Conservation (phyloP, 495 filamentous ascomycete genomes). For the Hypomontagnella submonticulosa region DNA sequence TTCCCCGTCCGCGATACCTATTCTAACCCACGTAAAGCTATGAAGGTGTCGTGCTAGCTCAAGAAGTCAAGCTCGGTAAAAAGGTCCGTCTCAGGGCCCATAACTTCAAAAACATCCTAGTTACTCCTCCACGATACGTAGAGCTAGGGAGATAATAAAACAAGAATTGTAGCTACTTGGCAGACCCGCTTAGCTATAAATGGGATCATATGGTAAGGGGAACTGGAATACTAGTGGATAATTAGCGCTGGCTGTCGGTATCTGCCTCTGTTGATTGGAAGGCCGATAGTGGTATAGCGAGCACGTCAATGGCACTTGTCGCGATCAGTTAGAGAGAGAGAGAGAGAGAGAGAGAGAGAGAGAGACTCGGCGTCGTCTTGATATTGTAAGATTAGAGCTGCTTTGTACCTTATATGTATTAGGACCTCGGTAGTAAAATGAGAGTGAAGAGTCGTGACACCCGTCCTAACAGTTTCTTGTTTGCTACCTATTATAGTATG, state of each 20-base stretch:
- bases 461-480: no score
- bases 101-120: neutral
- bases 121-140: neutral
- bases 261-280: constrained; percentile 16
- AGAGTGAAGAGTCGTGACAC: no score
- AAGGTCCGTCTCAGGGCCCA: constrained; percentile 14
- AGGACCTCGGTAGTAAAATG: no score
- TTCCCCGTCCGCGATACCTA: neutral
- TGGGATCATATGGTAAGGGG: constrained; percentile 6
- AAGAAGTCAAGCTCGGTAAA: constrained; percentile 5
- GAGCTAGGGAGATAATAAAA: constrained; percentile 12
- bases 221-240: constrained; percentile 1
- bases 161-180: constrained; percentile 18
- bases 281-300: neutral
- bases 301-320: no score
- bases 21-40: neutral
- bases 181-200: constrained; percentile 22
- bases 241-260: constrained; percentile 12
- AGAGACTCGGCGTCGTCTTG: no score
- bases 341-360: no score
- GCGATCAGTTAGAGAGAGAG: no score
- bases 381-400: no score
- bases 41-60: neutral
- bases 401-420: no score
- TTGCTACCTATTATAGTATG: no score